These are phyloP conservation scores for Colletotrichum sojae DNA, from an alignment of 2,329 filamentous ascomycete species.

Conservation along the genomic window DNA sequence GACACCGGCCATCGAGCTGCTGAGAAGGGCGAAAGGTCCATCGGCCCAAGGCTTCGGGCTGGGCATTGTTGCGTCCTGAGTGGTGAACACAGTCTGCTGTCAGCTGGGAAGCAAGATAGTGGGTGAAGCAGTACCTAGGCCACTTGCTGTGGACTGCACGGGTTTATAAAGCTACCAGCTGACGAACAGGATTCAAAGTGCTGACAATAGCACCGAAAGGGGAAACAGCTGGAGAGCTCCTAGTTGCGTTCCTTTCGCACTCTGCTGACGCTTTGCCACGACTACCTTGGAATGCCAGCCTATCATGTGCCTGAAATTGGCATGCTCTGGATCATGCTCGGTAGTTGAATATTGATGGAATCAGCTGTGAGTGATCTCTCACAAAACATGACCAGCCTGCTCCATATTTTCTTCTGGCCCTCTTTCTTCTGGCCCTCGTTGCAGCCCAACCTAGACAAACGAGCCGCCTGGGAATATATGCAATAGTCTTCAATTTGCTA, in stretches of 20 bases:
- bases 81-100: not conserved
- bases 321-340: not conserved
- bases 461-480: no score
- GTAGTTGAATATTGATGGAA: not conserved
- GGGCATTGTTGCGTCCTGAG: constrained; percentile 15
- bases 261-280: constrained; percentile 16
- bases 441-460: no score
- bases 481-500: no score
- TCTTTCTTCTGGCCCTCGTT: no score
- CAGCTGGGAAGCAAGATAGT: not conserved
- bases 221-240: not conserved
- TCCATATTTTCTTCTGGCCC: no score
- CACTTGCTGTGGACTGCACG: no score
- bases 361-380: not conserved
- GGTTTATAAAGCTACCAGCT: not conserved
- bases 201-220: constrained; percentile 29
- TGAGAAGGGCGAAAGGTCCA: constrained; percentile 51
- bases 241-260: not conserved
- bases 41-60: constrained; percentile 49
- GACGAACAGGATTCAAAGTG: constrained; percentile 15
- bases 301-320: constrained; percentile 13
- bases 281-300: not conserved
- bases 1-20: constrained; percentile 44
- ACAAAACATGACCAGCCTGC: not conserved
- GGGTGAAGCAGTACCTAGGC: no score